A percentile compares a stretch with the other conserved stretches of the same genome.
These are phyloP conservation scores for Stagonosporopsis tanaceti DNA, from an alignment of 2,329 filamentous ascomycete genomes.

Conservation along the genomic window DNA sequence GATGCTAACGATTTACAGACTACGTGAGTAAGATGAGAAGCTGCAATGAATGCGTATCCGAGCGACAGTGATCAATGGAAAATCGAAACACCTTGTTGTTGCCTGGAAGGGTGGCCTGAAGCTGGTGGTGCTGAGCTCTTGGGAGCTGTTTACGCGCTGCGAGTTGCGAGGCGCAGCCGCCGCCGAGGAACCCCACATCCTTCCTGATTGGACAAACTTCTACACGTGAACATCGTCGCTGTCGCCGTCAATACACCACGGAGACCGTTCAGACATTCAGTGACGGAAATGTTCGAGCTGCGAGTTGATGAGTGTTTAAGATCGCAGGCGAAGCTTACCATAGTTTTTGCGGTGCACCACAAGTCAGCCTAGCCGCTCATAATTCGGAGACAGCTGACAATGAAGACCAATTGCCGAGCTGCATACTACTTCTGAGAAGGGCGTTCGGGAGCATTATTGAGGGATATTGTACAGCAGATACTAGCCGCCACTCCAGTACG, in stretches of 20 bases:
- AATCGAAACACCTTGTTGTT: slow-evolving; percentile 4
- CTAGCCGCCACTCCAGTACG: neutral
- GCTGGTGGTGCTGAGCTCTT: slow-evolving; percentile 15
- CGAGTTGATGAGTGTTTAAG: neutral
- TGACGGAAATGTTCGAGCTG: neutral
- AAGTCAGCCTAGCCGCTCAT: neutral
- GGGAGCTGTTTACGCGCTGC: slow-evolving; percentile 16
- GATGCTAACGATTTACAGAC: neutral
- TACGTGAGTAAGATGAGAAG: neutral
- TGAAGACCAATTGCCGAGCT: neutral
- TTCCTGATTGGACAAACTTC: slow-evolving; percentile 8
- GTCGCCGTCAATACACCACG: neutral
- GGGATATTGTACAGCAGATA: neutral
- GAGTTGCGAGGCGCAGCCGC: slow-evolving; percentile 14
- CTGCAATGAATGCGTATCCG: slow-evolving; percentile 1
- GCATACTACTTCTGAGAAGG: neutral
- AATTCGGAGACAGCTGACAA: neutral
- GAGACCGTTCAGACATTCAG: neutral
- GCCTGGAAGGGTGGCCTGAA: slow-evolving; percentile 18
- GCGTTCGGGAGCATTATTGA: neutral
- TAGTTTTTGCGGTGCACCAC: neutral
- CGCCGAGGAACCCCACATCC: slow-evolving; percentile 17
- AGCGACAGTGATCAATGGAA: slow-evolving; percentile 1
- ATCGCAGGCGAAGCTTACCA: neutral
- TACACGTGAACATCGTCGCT: neutral